These are phyloP conservation scores for Debaryomyces robertsiae DNA, from an alignment of 1,139 yeast species.

Conservation along the genomic window DNA sequence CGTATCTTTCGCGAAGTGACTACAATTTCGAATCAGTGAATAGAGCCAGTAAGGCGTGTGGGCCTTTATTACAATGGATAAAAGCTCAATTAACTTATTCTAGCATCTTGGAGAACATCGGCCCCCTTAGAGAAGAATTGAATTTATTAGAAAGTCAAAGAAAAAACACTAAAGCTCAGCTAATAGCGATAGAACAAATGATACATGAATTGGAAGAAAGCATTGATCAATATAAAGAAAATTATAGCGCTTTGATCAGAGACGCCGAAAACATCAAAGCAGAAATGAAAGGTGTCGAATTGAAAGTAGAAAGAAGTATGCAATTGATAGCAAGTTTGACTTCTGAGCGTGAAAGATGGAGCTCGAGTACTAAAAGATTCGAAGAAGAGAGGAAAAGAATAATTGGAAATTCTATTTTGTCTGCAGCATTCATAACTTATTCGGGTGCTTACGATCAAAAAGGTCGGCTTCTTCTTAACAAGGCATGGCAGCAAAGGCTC, in stretches of 20 bases:
- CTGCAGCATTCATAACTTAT: slow-evolving; percentile 64
- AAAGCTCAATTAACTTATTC: slow-evolving; percentile 80
- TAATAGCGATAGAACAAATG: slow-evolving; percentile 82
- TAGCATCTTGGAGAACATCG: slow-evolving; percentile 65
- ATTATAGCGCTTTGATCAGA: slow-evolving; percentile 72
- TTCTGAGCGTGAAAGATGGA: slow-evolving; percentile 80
- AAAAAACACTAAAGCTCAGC: slow-evolving; percentile 60
- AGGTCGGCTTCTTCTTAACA: slow-evolving; percentile 41
- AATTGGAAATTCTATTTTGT: slow-evolving; percentile 66
- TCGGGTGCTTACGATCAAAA: slow-evolving; percentile 63
- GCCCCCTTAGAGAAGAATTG: slow-evolving; percentile 76
- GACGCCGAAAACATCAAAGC: slow-evolving; percentile 74
- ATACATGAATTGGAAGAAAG: slow-evolving; percentile 70
- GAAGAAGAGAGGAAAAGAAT: slow-evolving; percentile 47
- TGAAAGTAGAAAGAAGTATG: slow-evolving; percentile 64
- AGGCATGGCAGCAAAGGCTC: slow-evolving; percentile 47
- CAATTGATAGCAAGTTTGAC: slow-evolving; percentile 64
- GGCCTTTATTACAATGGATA: slow-evolving; percentile 90
- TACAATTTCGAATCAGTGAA: slow-evolving; percentile 75
- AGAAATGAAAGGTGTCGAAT: slow-evolving; percentile 67
- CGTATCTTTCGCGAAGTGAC: slow-evolving; percentile 63
- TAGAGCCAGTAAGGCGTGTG: slow-evolving; percentile 94
- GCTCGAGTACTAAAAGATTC: slow-evolving; percentile 54
- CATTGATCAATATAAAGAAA: slow-evolving; percentile 66
- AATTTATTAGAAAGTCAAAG: slow-evolving; percentile 59